Base-by-base conservation (phyloP, 31 red algal species). In the Endocladia muricata region DNA sequence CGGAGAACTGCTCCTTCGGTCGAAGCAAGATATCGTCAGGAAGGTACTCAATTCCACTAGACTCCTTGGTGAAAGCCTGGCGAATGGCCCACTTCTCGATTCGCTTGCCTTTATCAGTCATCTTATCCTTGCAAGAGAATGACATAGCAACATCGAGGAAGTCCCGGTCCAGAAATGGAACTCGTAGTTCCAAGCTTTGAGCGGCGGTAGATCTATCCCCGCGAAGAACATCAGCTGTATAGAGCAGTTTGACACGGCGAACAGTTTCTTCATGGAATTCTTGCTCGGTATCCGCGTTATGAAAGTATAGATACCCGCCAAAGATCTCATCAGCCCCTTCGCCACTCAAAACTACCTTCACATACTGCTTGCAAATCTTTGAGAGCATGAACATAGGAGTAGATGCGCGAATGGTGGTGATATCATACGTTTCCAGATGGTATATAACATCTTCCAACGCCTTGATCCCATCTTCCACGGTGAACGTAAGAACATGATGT, bases 321-420 rank as follows among this genome's bases (percentile, higher is more conserved):
- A 95, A 85, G 4, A 99, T 65, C 61, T 99, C 97, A 62, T 99
- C 97, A 8, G 97, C 88, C 15, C 97, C 97, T 74, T 99, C 97
- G 40, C 97, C 97, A 28, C 81, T 84, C 36, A 99, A 62, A 22
- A 99, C 93, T 23, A 99, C 93, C 77, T 95, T 99, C 47, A 96
- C 97, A 64, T 96, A 83, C 76, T 96, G 49, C 40, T 86, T 85
- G 41, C 73, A 78, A 37, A 91, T 55, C 35, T 76, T 81, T 25
- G 91, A 85, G 26, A 94, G 71, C 69, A 96, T 70, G 62, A 72
- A 96, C 89, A 96, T 89, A 1, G 97, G 86, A 23, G 88, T 93
- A 43, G 97, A 94, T 58, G 97, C 83, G 17, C 96, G 82, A 61
- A 99, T 90, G 9, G 92, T 95, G 11, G 92, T 95, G 63, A 95